phyloP scores from a whole-genome alignment of 441 rosid species.

The Erysimum cheiri region DNA sequence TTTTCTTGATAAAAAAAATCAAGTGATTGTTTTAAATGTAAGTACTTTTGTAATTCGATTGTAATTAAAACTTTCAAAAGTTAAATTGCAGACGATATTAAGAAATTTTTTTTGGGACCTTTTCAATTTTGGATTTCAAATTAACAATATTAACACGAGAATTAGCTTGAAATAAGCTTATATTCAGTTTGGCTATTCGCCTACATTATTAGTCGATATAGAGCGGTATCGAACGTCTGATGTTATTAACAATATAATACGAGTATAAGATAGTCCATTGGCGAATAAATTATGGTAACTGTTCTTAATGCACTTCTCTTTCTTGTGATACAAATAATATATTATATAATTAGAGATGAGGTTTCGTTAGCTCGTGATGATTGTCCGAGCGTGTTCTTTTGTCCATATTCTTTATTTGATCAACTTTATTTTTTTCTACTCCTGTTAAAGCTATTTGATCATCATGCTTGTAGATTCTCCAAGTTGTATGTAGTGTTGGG shows the following conservation, averaged over 20 bases:
- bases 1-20: no score
- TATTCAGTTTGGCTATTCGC: not conserved
- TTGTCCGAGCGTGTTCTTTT: conserved; percentile 55
- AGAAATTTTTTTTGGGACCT: no score
- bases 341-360: conserved; percentile 46
- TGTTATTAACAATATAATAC: not conserved
- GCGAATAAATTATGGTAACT: conserved; percentile 11
- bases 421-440: conserved; percentile 43
- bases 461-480: conserved; percentile 60
- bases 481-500: conserved; percentile 61
- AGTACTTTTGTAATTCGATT: not conserved
- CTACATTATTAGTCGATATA: conserved; percentile 14
- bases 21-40: not conserved
- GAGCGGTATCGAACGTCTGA: conserved; percentile 1
- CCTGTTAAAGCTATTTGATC: conserved; percentile 52
- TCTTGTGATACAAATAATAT: conserved; percentile 31
- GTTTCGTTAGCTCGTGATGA: conserved; percentile 51
- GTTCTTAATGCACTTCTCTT: conserved; percentile 3
- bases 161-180: not conserved
- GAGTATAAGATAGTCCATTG: not conserved
- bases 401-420: conserved; percentile 48
- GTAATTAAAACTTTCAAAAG: not conserved
- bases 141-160: not conserved
- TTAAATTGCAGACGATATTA: no score
- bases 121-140: not conserved